Evolutionary conservation across 192 early-diverging fungal genomes (phyloP).

Genomic region (Cladochytrium replicatum): DNA sequence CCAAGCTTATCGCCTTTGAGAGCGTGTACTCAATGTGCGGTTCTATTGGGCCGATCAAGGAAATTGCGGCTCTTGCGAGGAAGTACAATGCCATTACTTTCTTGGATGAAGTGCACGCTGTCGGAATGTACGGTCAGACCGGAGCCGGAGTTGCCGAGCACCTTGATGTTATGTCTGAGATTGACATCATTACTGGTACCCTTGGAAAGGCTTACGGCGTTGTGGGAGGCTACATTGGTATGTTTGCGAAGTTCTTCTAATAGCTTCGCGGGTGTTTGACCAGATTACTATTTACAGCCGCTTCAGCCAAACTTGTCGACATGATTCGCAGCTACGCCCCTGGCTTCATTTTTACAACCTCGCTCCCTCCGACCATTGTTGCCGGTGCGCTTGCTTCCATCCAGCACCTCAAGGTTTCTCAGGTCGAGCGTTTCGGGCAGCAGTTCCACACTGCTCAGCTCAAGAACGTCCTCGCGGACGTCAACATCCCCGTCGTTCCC

Average conservation of each 20-base stretch:
- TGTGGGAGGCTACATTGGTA: constrained; percentile 90
- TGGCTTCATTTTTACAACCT: constrained; percentile 99
- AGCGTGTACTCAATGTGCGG: constrained; percentile 97
- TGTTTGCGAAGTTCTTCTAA: constrained; percentile 5
- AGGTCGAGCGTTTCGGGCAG: constrained; percentile 79
- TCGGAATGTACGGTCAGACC: constrained; percentile 94
- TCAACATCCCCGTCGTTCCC: constrained; percentile 92
- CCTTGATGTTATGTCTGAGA: constrained; percentile 76
- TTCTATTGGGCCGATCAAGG: constrained; percentile 82
- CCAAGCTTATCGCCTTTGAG: constrained; percentile 95
- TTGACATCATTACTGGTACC: constrained; percentile 94
- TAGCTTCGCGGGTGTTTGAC: not conserved
- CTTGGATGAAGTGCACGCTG: constrained; percentile 96
- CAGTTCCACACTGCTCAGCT: constrained; percentile 85
- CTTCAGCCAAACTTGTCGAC: constrained; percentile 76
- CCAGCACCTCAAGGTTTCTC: constrained; percentile 79
- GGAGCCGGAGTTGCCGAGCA: constrained; percentile 94
- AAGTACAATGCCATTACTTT: constrained; percentile 97
- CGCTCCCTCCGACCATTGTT: constrained; percentile 85
- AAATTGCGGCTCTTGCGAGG: constrained; percentile 77
- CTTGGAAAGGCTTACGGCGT: constrained; percentile 96
- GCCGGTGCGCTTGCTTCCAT: constrained; percentile 88
- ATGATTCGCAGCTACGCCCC: constrained; percentile 97
- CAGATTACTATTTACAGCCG: constrained; percentile 41
- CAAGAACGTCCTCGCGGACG: constrained; percentile 65